Conservation (phyloP, 2,329 filamentous ascomycete genomes). For the Stachybotrys chlorohalonatus region DNA sequence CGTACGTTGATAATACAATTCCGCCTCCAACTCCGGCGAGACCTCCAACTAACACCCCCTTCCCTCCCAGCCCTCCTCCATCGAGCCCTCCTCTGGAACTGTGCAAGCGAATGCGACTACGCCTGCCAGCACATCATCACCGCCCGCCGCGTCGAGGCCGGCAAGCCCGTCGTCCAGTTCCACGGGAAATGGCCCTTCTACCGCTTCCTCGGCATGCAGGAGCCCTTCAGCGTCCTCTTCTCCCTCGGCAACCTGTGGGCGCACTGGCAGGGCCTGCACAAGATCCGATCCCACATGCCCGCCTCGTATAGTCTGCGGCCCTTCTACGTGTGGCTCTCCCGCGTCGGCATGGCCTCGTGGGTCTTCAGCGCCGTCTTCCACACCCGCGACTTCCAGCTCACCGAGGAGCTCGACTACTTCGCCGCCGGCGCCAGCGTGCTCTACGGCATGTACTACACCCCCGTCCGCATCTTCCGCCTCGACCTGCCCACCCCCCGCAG, state of each 20-base stretch:
- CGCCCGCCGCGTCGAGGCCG: conserved; percentile 53
- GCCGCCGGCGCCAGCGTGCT: conserved; percentile 82
- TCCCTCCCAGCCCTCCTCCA: conserved; percentile 61
- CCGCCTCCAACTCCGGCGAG: not conserved
- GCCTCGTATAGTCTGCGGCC: conserved; percentile 63
- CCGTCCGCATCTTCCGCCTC: conserved; percentile 74
- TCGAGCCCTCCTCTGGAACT: conserved; percentile 85
- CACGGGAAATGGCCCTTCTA: conserved; percentile 98
- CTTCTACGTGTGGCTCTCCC: conserved; percentile 75
- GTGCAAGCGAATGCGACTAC: conserved; percentile 93
- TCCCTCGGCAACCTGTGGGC: conserved; percentile 85
- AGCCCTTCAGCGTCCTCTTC: conserved; percentile 89
- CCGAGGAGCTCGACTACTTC: conserved; percentile 95
- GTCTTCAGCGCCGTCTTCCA: conserved; percentile 87
- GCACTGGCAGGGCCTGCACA: conserved; percentile 67
- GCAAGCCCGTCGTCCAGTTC: conserved; percentile 74
- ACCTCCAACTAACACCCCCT: not conserved
- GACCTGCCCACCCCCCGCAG: conserved; percentile 45
- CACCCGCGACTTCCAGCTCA: conserved; percentile 72
- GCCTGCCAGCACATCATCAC: conserved; percentile 94
- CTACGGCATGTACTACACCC: conserved; percentile 82
- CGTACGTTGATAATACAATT: conserved; percentile 43
- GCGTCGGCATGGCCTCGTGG: conserved; percentile 78
- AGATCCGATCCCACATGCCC: conserved; percentile 63
- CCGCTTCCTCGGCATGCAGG: conserved; percentile 85